phyloP scores from a whole-genome alignment of 2,329 filamentous ascomycete species.

The Tolypocladium nubicola region DNA sequence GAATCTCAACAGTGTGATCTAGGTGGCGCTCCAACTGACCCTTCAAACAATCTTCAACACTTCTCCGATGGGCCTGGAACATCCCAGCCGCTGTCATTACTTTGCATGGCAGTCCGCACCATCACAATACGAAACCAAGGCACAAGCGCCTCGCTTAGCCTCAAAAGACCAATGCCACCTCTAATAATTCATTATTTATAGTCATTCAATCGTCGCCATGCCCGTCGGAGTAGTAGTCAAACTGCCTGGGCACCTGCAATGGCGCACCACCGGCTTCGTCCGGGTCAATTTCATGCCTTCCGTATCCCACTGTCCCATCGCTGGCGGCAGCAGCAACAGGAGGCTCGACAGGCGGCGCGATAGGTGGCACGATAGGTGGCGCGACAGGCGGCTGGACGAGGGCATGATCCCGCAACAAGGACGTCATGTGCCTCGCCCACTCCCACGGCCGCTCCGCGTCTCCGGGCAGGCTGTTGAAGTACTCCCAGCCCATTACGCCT shows the following conservation, averaged over 20 bases:
- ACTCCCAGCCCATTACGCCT: slow-evolving; percentile 92
- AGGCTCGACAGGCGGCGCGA: neutral
- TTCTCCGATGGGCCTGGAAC: too few relatives aligned
- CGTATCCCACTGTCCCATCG: slow-evolving; percentile 4
- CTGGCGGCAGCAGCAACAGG: neutral
- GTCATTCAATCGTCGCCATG: neutral
- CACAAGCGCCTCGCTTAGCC: neutral
- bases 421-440: slow-evolving; percentile 64
- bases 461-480: slow-evolving; percentile 71
- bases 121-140: neutral
- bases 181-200: neutral
- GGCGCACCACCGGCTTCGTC: slow-evolving; percentile 7
- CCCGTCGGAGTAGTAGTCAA: slow-evolving; percentile 14
- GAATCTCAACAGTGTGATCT: neutral
- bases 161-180: neutral
- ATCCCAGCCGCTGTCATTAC: too few relatives aligned
- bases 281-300: slow-evolving; percentile 12
- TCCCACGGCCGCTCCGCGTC: slow-evolving; percentile 56
- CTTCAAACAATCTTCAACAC: neutral
- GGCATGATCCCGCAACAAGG: slow-evolving; percentile 21
- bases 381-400: slow-evolving; percentile 6
- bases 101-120: neutral
- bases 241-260: slow-evolving; percentile 9
- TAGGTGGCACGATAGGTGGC: neutral
- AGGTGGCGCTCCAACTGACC: neutral